A percentile compares a stretch with the other conserved stretches of the same genome.
phyloP scores from a whole-genome alignment of 164 flowering plant genomes.

The Nymphaea colorata region DNA sequence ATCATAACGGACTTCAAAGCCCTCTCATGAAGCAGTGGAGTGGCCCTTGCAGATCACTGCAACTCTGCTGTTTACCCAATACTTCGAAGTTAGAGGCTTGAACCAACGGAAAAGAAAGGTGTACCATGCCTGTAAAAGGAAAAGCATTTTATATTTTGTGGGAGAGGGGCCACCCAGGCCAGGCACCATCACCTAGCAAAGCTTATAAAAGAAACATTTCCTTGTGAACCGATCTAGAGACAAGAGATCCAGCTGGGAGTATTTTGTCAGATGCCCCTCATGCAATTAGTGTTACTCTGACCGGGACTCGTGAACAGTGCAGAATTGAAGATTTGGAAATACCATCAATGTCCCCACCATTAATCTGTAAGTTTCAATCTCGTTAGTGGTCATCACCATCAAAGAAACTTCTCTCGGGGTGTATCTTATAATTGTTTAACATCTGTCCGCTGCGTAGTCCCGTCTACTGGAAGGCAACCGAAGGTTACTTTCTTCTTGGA shows the following conservation, averaged over 20 bases:
- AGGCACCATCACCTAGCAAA: too few species aligned
- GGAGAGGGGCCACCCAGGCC: too few species aligned
- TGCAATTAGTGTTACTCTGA: background rate
- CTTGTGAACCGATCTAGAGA: background rate
- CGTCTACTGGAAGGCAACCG: too few species aligned
- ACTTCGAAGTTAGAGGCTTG: background rate
- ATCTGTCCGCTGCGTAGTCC: too few species aligned
- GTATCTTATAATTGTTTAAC: too few species aligned
- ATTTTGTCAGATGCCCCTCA: background rate
- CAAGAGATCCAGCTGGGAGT: background rate
- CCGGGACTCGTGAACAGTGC: background rate
- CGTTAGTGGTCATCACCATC: too few species aligned
- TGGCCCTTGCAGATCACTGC: background rate
- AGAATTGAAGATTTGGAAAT: too few species aligned
- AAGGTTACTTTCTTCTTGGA: too few species aligned
- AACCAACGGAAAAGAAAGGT: background rate
- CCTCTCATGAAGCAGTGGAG: background rate
- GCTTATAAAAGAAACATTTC: background rate
- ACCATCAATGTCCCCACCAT: background rate
- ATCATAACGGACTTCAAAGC: background rate
- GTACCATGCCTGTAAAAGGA: background rate
- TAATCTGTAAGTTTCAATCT: background rate
- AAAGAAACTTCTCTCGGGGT: too few species aligned
- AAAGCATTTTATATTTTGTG: background rate
- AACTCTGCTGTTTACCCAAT: background rate